Percentiles rank a stretch among this genome's conserved stretches.
Evolutionary conservation across 2,329 filamentous ascomycete species (phyloP).

Genomic region (Penicillium sp.): DNA sequence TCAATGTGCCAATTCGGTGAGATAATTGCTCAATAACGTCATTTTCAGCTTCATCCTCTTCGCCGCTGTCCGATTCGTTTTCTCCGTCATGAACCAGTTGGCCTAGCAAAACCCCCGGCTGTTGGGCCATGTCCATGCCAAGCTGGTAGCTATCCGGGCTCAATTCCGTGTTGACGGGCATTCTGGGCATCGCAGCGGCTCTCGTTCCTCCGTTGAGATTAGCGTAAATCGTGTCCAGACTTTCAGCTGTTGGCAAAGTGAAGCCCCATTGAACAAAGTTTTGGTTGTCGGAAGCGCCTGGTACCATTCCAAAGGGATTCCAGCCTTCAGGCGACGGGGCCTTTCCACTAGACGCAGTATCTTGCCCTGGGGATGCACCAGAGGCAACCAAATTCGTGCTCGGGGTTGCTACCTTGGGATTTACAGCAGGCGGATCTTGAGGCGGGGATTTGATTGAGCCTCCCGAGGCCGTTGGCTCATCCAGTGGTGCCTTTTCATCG

Average conservation of each 20-base stretch:
- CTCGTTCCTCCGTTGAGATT: conserved; percentile 27
- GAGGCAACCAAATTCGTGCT: conserved; percentile 4
- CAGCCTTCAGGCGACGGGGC: conserved; percentile 16
- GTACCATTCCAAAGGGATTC: conserved; percentile 25
- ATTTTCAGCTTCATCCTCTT: conserved; percentile 41
- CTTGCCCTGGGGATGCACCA: conserved; percentile 16
- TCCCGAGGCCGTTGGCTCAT: not conserved
- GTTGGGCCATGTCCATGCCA: conserved; percentile 30
- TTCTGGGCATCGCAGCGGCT: not conserved
- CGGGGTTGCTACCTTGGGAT: conserved; percentile 14
- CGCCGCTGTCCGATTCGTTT: conserved; percentile 37
- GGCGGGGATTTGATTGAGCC: conserved; percentile 11
- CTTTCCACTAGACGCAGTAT: conserved; percentile 13
- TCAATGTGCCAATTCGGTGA: conserved; percentile 46
- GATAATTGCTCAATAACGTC: conserved; percentile 48
- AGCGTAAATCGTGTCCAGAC: conserved; percentile 36
- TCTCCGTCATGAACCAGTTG: conserved; percentile 26
- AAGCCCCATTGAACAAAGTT: conserved; percentile 35
- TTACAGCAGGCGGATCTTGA: conserved; percentile 15
- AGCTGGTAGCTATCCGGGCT: conserved; percentile 30
- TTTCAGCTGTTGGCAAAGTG: conserved; percentile 40
- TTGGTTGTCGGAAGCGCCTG: conserved; percentile 23
- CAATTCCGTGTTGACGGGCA: conserved; percentile 24
- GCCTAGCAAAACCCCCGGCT: conserved; percentile 23
- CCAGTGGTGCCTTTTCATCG: not conserved